Base-by-base conservation (phyloP, 139 green algal species). In the Microglena sp. region DNA sequence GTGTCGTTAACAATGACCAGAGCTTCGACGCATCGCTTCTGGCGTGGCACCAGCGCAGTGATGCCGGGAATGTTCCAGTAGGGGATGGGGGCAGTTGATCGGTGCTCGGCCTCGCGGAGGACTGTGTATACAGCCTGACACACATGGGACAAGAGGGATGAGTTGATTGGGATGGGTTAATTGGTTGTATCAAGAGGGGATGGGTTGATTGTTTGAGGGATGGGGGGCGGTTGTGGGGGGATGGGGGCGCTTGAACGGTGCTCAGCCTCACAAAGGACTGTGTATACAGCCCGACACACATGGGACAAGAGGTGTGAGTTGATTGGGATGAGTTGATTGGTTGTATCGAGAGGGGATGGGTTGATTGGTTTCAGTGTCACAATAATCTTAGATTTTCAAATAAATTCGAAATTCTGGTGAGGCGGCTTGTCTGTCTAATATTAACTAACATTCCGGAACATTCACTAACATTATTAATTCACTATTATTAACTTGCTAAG, bases 101-200 rank as follows among this genome's bases (percentile, higher is more conserved):
- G 82, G 77, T 96, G 88, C 84, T 97, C 92, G 0, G 91, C 90
- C 72, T 98, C 92, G 3, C 86, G 77, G 55, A 98, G 80, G 1
- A 84, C 73, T 2, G 84, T 93, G 80, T 98, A 98, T 59, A 98
- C 92, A 0, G 92, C 92, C 82, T 95, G 82, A 4, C n/a, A n/a
- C n/a, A n/a, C n/a, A n/a, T n/a, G n/a, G n/a, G n/a, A 43, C 8
- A 21, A 4, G 35, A 24, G 7, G n/a, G 33, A 40, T 33, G 6
- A 22, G n/a, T 34, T 40, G 40, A 1, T 22, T 32, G 28, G 26
- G 61, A 15, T 1, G 45, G 4, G 8, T 50, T 8, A 50, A n/a
- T 8, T 50, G 40, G 15, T 54, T 66, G 33, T 27, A 11, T 32
- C 22, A 35, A n/a, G 44, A 55, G 33, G 24, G 0, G 33, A 22